Evolutionary conservation across 139 green algal genomes (phyloP), one percentile per base, ranked within the genome.

Genomic region (Micractinium conductrix): DNA sequence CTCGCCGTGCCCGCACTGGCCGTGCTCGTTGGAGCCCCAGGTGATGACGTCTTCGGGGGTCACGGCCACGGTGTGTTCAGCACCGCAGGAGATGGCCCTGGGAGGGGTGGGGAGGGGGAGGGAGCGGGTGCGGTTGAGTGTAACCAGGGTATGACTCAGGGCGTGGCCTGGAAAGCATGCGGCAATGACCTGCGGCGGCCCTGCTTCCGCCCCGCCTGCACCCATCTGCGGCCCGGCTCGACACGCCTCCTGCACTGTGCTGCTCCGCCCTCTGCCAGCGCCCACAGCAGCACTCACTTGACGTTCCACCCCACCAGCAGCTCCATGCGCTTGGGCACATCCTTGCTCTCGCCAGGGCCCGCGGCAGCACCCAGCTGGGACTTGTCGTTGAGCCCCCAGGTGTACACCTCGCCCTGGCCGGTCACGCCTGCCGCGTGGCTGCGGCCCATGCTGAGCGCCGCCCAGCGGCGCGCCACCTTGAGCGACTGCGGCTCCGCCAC

Each of bases 1-100:
- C 62, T 93, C 91, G 10, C 93, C 94, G 78, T 96, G 91, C 33
- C 94, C 95, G 55, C 92, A 92, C 90, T 98, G 95, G 10, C 95
- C 95, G 37, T 92, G 74, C 37, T 93, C 82, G 87, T 98, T 98
- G 68, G 80, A 90, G 33, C 95, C 95, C 93, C 93, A 97, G 1
- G 93, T 90, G 38, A 96, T 91, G n/a, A 98, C 92, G 45, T 95
- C 94, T 22, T 90, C 84, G n/a, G 81, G 85, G 9, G 93, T 95
- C 26, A 96, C 74, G 48, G 90, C 93, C 8, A 98, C 90, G 0
- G 94, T 97, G 91, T 98, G 94, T 76, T 96, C 87, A 0, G 84
- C 84, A 22, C 94, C 87, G 63, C 87, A 90, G 10, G 87, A 81
- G 35, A 90, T 80, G 44, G 70, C 87, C 67, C 83, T 82, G 71